These are phyloP conservation scores for Ruellia speciosa DNA, from an alignment of 305 asterid genomes.

Conservation along the genomic window DNA sequence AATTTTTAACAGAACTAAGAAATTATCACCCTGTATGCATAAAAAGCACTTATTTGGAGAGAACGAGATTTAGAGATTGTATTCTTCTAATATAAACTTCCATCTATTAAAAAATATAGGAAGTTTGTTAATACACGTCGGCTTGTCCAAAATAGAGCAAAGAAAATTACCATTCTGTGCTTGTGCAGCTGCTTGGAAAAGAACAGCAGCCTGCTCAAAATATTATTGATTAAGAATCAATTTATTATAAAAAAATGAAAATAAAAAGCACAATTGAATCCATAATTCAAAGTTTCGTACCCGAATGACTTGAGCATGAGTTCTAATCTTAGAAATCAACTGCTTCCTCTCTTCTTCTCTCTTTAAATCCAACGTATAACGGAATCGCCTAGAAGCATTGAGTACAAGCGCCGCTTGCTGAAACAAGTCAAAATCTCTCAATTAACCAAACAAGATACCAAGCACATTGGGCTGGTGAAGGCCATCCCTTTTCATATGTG, in stretches of 20 bases:
- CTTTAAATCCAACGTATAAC: conserved; percentile 86
- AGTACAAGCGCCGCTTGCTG: conserved; percentile 96
- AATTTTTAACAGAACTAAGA: too few species aligned
- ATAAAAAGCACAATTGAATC: conserved; percentile 8
- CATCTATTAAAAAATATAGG: too few species aligned
- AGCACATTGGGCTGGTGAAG: conserved; percentile 1
- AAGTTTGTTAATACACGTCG: too few species aligned
- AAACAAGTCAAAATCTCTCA: conserved; percentile 9
- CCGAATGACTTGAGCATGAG: conserved; percentile 93
- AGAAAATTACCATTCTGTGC: conserved; percentile 37
- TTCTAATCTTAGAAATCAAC: conserved; percentile 63
- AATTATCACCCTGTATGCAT: too few species aligned
- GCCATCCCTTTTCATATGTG: neutral
- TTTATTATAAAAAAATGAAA: too few species aligned
- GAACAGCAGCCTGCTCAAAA: conserved; percentile 74
- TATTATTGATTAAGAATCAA: conserved; percentile 14
- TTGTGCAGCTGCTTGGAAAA: conserved; percentile 65
- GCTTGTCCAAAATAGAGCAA: conserved; percentile 5
- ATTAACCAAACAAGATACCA: too few species aligned
- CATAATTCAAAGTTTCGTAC: conserved; percentile 26
- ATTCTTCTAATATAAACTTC: too few species aligned
- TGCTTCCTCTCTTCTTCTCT: conserved; percentile 85
- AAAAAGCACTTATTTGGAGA: too few species aligned
- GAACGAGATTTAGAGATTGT: too few species aligned
- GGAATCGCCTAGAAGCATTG: conserved; percentile 91